Percentiles rank a stretch among this genome's conserved stretches.
These are phyloP conservation scores for Gigaspora rosea DNA, from an alignment of 192 early-diverging fungal species.

Conservation along the genomic window DNA sequence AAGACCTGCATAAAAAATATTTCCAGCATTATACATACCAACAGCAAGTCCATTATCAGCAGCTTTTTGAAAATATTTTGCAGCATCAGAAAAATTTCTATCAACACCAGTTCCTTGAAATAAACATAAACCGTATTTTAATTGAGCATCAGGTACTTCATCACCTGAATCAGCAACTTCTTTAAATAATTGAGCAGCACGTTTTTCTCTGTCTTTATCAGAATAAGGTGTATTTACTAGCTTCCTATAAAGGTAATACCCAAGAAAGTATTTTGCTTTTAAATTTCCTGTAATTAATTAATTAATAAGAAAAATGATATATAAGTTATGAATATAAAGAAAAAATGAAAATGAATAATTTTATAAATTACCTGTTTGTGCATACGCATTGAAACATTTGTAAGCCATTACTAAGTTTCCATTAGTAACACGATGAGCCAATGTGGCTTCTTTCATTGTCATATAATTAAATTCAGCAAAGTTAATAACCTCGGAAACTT, in stretches of 20 bases:
- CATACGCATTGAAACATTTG: constrained; percentile 5
- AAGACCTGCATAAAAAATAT: neutral
- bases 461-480: constrained; percentile 5
- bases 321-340: too few relatives aligned
- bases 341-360: too few relatives aligned
- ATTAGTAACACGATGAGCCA: neutral
- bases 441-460: neutral
- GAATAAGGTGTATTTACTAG: neutral
- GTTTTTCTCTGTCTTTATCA: neutral
- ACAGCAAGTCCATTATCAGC: neutral
- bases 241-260: neutral
- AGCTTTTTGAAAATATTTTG: constrained; percentile 11
- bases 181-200: constrained; percentile 1
- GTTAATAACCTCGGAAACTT: neutral
- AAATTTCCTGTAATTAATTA: neutral
- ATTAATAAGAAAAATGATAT: too few relatives aligned
- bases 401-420: neutral
- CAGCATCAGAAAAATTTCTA: neutral
- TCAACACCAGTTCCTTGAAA: constrained; percentile 3
- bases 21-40: constrained; percentile 15
- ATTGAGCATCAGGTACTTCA: constrained; percentile 3
- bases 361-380: neutral
- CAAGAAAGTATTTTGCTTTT: constrained; percentile 1
- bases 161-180: neutral
- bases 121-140: neutral